These are phyloP conservation scores for Durotheca rogersii DNA, from an alignment of 495 filamentous ascomycete genomes.

Conservation along the genomic window DNA sequence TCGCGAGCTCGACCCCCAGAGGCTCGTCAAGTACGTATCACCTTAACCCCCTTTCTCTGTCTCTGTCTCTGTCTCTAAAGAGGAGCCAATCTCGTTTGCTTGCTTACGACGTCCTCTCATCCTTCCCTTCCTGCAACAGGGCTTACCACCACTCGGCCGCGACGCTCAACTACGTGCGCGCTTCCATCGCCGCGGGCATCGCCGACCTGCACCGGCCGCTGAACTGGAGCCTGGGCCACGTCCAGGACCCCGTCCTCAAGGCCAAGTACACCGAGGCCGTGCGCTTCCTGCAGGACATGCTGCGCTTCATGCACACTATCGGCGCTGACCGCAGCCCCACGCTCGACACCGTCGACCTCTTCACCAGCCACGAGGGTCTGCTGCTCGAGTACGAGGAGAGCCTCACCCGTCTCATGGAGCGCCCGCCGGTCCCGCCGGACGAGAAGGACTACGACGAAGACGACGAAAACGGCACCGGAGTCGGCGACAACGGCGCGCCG, in stretches of 20 bases:
- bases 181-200: constrained; percentile 79
- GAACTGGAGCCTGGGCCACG: constrained; percentile 94
- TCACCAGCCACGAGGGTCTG: constrained; percentile 91
- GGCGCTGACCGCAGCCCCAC: constrained; percentile 83
- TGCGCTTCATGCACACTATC: constrained; percentile 93
- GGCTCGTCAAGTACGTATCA: constrained; percentile 65
- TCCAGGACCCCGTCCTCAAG: constrained; percentile 77
- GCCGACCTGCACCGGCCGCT: constrained; percentile 91
- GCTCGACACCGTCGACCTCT: constrained; percentile 92
- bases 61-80: background rate
- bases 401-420: constrained; percentile 72
- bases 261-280: constrained; percentile 82
- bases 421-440: constrained; percentile 49
- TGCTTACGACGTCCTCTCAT: background rate
- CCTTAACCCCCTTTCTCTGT: constrained; percentile 1
- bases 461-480: background rate
- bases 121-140: constrained; percentile 34
- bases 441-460: constrained; percentile 7
- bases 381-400: constrained; percentile 92
- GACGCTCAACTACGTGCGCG: constrained; percentile 89
- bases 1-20: constrained; percentile 73
- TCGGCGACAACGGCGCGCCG: constrained; percentile 11
- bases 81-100: too few species aligned
- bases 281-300: constrained; percentile 79
- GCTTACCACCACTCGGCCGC: constrained; percentile 95